These are phyloP conservation scores for Xylaria intraflava DNA, from an alignment of 495 filamentous ascomycete species.

Conservation along the genomic window DNA sequence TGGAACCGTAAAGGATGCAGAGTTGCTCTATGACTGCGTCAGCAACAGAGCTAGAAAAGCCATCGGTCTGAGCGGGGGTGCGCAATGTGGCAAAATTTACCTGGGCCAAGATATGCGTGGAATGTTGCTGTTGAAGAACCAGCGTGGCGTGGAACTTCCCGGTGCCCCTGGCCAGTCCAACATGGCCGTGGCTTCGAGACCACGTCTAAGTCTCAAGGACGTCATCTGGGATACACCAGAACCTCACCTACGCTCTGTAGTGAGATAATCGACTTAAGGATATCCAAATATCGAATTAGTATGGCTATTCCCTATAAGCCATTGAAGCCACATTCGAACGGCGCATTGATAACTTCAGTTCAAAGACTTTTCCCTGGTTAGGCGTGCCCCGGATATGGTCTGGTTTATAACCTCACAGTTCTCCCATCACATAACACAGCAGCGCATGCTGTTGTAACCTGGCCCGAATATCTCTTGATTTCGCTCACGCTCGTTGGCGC, in stretches of 20 bases:
- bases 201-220: conserved; percentile 18
- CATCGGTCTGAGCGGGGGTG: conserved; percentile 31
- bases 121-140: conserved; percentile 17
- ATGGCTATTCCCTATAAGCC: not conserved
- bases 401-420: not conserved
- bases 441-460: conserved; percentile 33
- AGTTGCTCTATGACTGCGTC: conserved; percentile 57
- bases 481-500: conserved; percentile 48
- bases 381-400: not conserved
- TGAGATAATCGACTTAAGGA: conserved; percentile 2
- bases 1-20: conserved; percentile 52
- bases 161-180: conserved; percentile 1
- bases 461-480: conserved; percentile 50
- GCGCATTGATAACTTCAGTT: not conserved
- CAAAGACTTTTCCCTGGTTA: not conserved
- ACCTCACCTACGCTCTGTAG: conserved; percentile 13
- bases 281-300: not conserved
- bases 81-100: not conserved
- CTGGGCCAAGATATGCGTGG: conserved; percentile 11
- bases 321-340: not conserved
- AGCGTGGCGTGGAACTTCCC: conserved; percentile 8
- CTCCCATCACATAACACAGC: conserved; percentile 37
- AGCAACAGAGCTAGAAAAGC: conserved; percentile 49
- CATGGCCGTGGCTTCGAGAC: conserved; percentile 15
- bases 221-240: conserved; percentile 26